Conservation (phyloP, 208 protist genomes). For the Balamuthia mandrillaris region DNA sequence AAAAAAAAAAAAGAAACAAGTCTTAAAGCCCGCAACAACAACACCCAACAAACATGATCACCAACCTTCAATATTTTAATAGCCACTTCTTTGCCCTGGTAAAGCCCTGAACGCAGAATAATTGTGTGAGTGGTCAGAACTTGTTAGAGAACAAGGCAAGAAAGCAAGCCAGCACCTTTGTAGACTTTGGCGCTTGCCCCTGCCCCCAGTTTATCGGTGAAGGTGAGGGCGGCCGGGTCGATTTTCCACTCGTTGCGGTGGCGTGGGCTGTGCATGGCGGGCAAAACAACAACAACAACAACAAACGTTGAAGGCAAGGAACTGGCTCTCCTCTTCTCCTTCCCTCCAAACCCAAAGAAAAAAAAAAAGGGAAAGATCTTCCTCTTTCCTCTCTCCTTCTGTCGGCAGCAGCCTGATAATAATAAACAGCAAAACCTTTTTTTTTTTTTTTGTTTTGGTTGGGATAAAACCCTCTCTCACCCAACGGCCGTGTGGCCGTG, state of each 20-base stretch:
- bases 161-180: background rate
- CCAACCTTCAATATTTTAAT: constrained; percentile 2
- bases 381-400: no score
- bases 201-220: background rate
- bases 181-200: background rate
- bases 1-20: background rate
- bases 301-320: no score
- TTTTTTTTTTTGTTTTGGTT: no score
- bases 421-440: no score
- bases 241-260: background rate
- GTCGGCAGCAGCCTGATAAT: no score
- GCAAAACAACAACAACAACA: background rate
- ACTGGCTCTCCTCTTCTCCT: no score
- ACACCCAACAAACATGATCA: background rate
- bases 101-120: background rate
- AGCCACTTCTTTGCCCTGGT: background rate
- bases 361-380: no score
- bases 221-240: background rate
- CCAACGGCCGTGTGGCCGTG: no score
- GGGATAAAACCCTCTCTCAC: no score
- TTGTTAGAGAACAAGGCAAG: background rate
- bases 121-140: background rate
- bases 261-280: background rate
- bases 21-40: background rate
- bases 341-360: no score